phyloP scores from a whole-genome alignment of 1,284 basidiomycete species.

The Boletus sp. region DNA sequence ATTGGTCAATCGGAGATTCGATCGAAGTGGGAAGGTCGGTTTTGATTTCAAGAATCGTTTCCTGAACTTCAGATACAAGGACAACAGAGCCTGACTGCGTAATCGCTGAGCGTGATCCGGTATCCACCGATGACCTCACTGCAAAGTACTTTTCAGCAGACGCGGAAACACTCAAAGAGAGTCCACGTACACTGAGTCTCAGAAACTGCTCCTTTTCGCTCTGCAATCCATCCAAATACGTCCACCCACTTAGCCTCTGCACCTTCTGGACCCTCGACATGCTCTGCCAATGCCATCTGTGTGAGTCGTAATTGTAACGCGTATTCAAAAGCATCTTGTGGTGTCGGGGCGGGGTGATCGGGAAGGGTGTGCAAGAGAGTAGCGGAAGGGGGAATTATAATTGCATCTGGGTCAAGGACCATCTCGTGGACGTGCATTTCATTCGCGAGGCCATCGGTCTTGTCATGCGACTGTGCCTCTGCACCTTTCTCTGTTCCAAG shows the following conservation, averaged over 20 bases:
- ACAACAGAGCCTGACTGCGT: slow-evolving; percentile 21
- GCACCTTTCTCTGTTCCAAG: slow-evolving; percentile 12
- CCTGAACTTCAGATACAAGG: slow-evolving; percentile 18
- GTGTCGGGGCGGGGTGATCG: slow-evolving; percentile 51
- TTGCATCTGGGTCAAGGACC: slow-evolving; percentile 38
- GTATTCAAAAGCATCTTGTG: slow-evolving; percentile 68
- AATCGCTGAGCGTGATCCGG: slow-evolving; percentile 25
- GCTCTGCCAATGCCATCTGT: slow-evolving; percentile 79
- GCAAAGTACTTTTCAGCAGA: background rate
- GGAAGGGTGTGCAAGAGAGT: slow-evolving; percentile 50
- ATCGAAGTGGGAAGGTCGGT: slow-evolving; percentile 1
- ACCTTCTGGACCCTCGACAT: slow-evolving; percentile 81
- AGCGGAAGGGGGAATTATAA: slow-evolving; percentile 43
- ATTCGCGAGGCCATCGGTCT: background rate
- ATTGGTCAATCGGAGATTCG: slow-evolving; percentile 5
- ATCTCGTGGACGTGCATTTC: slow-evolving; percentile 14
- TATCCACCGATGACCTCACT: slow-evolving; percentile 33
- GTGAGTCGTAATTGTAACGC: slow-evolving; percentile 87
- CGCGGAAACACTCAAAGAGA: background rate
- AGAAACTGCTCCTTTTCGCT: slow-evolving; percentile 41
- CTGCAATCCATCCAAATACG: slow-evolving; percentile 82
- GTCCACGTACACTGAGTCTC: slow-evolving; percentile 26
- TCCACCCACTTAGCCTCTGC: slow-evolving; percentile 84
- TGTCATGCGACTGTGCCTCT: background rate
- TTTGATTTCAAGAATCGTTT: slow-evolving; percentile 15